phyloP scores from a whole-genome alignment of 345 rosid genomes.

The Rhizophora mangle region DNA sequence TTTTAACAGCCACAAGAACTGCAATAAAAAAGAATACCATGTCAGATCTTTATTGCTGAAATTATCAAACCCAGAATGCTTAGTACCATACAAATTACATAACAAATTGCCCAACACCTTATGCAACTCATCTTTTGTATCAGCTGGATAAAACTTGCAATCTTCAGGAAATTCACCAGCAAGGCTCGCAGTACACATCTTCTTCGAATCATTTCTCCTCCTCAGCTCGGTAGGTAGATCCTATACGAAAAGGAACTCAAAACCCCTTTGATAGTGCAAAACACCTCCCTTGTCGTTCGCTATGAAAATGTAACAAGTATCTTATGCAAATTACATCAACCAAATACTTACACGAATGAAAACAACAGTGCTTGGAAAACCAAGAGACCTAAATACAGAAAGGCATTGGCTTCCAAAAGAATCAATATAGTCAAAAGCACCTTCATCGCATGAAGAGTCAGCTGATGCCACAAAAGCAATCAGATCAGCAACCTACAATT shows the following conservation, averaged over 20 bases:
- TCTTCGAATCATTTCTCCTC: conserved; percentile 61
- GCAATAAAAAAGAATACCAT: conserved; percentile 22
- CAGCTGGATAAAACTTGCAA: conserved; percentile 79
- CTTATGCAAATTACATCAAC: conserved; percentile 2
- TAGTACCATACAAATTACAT: neutral
- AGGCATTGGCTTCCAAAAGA: conserved; percentile 82
- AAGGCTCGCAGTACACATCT: conserved; percentile 62
- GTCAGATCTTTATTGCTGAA: neutral
- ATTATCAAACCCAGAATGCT: neutral
- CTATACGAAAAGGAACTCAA: conserved; percentile 31
- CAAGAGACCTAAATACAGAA: conserved; percentile 79
- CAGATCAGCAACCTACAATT: conserved; percentile 83
- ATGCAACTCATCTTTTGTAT: conserved; percentile 86
- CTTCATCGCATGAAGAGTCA: conserved; percentile 50
- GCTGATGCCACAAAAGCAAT: conserved; percentile 91
- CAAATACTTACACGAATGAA: conserved; percentile 72
- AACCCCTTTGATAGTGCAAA: neutral
- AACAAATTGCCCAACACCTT: conserved; percentile 45
- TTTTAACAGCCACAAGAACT: conserved; percentile 85
- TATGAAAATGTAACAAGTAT: conserved; percentile 3
- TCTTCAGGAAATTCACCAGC: conserved; percentile 81
- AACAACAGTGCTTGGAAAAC: conserved; percentile 84
- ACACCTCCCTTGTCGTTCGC: neutral
- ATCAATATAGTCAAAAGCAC: conserved; percentile 49
- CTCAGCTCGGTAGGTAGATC: conserved; percentile 70